Base-by-base conservation (phyloP, 345 rosid genomes). In the Litchi chinensis region DNA sequence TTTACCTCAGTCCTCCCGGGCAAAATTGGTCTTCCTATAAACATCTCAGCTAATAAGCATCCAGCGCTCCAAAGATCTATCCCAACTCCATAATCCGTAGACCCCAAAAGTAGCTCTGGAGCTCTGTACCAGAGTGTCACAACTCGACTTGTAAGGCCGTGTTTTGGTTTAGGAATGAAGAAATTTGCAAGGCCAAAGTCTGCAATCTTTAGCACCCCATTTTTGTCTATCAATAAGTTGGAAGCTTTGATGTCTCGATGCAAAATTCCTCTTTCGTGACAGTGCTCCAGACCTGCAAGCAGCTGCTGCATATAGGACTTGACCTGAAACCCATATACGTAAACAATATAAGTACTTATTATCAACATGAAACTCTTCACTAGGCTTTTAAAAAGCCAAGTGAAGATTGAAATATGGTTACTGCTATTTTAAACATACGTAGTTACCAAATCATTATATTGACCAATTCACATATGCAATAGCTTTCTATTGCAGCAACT, bases 51-150 rank as follows among this genome's bases (percentile, higher is more conserved):
- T 41, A 93, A 82, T 12, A 95, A 79, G 78, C 98, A 95, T 5
- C 98, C 98, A 0, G 92, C 97, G 64, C 97, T 95, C 98, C 95
- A 95, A 5, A 95, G 86, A 83, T 95, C 98, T 44, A 95, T 84
- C 1, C 95, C 95, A 26, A 87, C 92, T 76, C 98, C 98, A 78
- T 95, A 93, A 71, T 90, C 98, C 13, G 92, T 89, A 13, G 97
- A 88, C 22, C 97, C 97, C 15, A 93, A 73, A 0, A 93, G 86
- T 0, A 95, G 81, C 85, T 95, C 98, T 15, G 98, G 98, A 56
- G 98, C 96, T 84, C 98, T 88, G 68, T 93, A 93, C 98, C 94
- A 95, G 43, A 93, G 90, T 0, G 98, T 95, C 40, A 95, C 98
- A 4, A 95, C 98, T 22, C 95, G 89, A 78, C 91, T 93, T 0